Evolutionary conservation across 805 yeast genomes (phyloP).

Genomic region (Cyberlindnera mycetangii): DNA sequence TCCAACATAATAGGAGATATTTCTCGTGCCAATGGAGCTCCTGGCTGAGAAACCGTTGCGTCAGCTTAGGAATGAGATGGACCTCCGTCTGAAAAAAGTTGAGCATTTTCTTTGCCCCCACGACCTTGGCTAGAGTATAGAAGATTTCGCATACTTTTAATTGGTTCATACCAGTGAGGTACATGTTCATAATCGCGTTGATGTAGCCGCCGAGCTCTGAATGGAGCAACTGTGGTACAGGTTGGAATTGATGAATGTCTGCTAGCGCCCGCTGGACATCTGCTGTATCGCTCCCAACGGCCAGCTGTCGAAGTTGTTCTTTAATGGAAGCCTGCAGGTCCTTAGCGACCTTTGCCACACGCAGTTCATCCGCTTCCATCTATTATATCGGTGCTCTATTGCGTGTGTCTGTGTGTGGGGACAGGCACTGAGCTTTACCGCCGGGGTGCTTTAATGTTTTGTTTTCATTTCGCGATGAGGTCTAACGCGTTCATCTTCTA

Average conservation of each 20-base stretch:
- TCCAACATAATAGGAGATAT: slow-evolving; percentile 64
- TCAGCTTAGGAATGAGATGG: slow-evolving; percentile 40
- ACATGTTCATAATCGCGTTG: slow-evolving; percentile 16
- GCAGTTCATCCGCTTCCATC: slow-evolving; percentile 21
- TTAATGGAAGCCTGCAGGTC: slow-evolving; percentile 8
- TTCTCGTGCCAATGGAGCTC: slow-evolving; percentile 42
- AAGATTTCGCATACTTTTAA: slow-evolving; percentile 32
- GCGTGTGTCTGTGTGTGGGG: neutral
- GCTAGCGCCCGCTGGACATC: slow-evolving; percentile 3
- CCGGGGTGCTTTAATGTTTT: slow-evolving; percentile 1
- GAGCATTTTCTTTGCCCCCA: slow-evolving; percentile 62
- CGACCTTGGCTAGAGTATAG: slow-evolving; percentile 61
- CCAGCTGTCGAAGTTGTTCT: neutral
- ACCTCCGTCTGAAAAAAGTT: slow-evolving; percentile 61
- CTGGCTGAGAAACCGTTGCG: slow-evolving; percentile 24
- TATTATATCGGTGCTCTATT: neutral
- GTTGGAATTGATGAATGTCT: slow-evolving; percentile 48
- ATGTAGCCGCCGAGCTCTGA: slow-evolving; percentile 27
- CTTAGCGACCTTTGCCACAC: slow-evolving; percentile 20
- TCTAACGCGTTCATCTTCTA: neutral
- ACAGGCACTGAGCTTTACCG: neutral
- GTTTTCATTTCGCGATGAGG: slow-evolving; percentile 1
- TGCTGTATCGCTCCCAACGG: neutral
- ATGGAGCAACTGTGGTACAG: slow-evolving; percentile 51
- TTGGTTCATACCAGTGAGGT: slow-evolving; percentile 23